Base-by-base conservation (phyloP, 208 protist genomes). In the Acanthamoeba sp. region DNA sequence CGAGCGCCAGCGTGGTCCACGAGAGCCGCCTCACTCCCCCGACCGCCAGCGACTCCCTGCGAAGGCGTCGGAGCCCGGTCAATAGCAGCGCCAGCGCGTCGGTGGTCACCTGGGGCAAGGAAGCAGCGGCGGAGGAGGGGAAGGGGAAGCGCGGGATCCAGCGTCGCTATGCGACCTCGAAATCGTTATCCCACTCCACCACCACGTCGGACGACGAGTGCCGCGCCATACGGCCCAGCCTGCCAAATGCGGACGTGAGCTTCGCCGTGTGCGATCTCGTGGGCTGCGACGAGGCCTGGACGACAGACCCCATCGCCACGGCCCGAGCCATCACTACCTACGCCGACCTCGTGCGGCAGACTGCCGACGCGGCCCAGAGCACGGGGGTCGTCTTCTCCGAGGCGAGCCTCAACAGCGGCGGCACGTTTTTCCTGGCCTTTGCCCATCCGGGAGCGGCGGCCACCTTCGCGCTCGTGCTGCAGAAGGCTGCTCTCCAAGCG, bases 341-440 rank as follows among this genome's bases (percentile, higher is more conserved):
- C 36, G 3, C 14, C 10, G 66, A 42, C n/a, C 32, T 76, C 10
- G 66, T 42, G 3, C 32, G 27, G 24, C n/a, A 22, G 36, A 5
- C 20, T 7, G 66, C 12, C 3, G 29, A 76, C 32, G 66, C 5
- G 32, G 20, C n/a, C n/a, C 14, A 5, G 20, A n/a, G 66, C 66
- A 42, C 7, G 12, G 36, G n/a, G n/a, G n/a, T n/a, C n/a, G n/a
- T 76, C n/a, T 76, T 76, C 27, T 76, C 66, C 66, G 66, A 76
- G 9, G n/a, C 66, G n/a, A 14, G 66, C n/a, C 29, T 76, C 29
- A 2, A 76, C 66, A 76, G 66, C 66, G 66, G 66, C 36, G 66
- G 66, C 66, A 76, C 66, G 14, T 76, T 76, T n/a, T 76, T 40
- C 66, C n/a, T 38, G 36, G 66, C 66, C 4, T 76, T 76, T 20